phyloP scores from a whole-genome alignment of 2,329 filamentous ascomycete species.

The Aspergillus novofumigatus region DNA sequence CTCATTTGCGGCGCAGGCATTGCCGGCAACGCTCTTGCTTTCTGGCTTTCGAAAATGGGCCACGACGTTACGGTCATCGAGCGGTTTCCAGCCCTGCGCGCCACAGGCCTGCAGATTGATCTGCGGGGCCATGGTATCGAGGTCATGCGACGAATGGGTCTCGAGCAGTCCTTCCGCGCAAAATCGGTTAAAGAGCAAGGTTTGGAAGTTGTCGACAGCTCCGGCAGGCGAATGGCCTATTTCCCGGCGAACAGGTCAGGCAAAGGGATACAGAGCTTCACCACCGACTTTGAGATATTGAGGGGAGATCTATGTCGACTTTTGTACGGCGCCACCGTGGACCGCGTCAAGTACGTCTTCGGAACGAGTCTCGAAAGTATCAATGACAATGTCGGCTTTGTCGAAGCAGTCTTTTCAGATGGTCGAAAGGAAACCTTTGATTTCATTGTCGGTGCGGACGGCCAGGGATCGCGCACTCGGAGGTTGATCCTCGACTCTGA shows the following conservation, averaged over 20 bases:
- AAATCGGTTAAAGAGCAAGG: constrained; percentile 47
- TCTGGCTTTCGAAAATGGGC: constrained; percentile 45
- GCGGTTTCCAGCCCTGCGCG: constrained; percentile 40
- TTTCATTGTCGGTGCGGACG: constrained; percentile 29
- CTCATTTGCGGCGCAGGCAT: constrained; percentile 46
- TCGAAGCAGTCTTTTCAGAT: constrained; percentile 22
- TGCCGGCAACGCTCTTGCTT: constrained; percentile 44
- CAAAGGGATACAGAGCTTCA: constrained; percentile 36
- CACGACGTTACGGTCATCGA: constrained; percentile 43
- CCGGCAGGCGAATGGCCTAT: constrained; percentile 36
- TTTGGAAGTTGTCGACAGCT: constrained; percentile 43
- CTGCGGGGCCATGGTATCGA: constrained; percentile 51
- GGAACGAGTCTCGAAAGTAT: constrained; percentile 26
- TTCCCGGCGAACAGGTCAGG: constrained; percentile 40
- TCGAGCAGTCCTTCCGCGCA: constrained; percentile 41
- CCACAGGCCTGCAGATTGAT: constrained; percentile 51
- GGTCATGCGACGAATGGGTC: constrained; percentile 51
- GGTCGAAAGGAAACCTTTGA: constrained; percentile 20
- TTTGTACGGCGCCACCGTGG: constrained; percentile 33
- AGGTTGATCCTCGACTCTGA: constrained; percentile 16
- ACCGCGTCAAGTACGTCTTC: constrained; percentile 28
- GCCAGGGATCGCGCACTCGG: constrained; percentile 20
- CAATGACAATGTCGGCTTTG: constrained; percentile 14
- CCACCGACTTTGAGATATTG: constrained; percentile 54
- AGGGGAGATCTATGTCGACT: constrained; percentile 48